Base-by-base conservation (phyloP, 352 stramenopile genomes). In the Poterioochromonas sp. region DNA sequence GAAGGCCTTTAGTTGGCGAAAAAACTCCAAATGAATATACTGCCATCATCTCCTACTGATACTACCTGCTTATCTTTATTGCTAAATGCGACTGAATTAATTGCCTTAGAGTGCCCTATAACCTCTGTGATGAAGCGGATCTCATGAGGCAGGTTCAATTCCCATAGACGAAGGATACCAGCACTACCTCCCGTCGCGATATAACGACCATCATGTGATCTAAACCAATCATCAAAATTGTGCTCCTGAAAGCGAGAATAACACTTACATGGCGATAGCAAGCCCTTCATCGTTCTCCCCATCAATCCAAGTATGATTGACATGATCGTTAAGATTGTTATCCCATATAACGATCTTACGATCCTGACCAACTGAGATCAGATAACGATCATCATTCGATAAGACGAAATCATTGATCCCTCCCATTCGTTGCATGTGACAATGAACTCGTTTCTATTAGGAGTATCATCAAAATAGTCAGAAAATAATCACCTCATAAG, bases 261-360 rank as follows among this genome's bases (percentile, higher is more conserved):
- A 34, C 2, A 32, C 51, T 69, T 41, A 69, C 26, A 95, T 86
- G 8, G 88, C 90, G 49, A 96, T 89, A 77, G 86, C 92, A n/a
- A 88, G 92, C 29, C 88, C 90, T 82, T 97, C 83, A 44, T 85
- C 82, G 35, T 84, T 63, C 60, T 44, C 18, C 32, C 34, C 53
- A 69, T 43, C 47, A 8, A 81, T 51, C 26, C 86, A 84, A 70
- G 93, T 89, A 58, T 90, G 78, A 49, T 87, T 84, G 34, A 96
- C 86, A 26, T 89, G 89, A 5, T 88, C 85, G 43, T 92, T 88
- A 69, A 94, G 89, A 49, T 89, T 85, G 40, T 95, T 80, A 65
- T 97, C 90, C 91, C 91, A 97, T 77, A 90, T 92, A 41, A 89
- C 93, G 60, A 97, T 91, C n/a, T 88, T 85, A 70, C 93, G 93